Conservation (phyloP, 176 grass and related monocot genomes). For the Alloteropsis semialata region DNA sequence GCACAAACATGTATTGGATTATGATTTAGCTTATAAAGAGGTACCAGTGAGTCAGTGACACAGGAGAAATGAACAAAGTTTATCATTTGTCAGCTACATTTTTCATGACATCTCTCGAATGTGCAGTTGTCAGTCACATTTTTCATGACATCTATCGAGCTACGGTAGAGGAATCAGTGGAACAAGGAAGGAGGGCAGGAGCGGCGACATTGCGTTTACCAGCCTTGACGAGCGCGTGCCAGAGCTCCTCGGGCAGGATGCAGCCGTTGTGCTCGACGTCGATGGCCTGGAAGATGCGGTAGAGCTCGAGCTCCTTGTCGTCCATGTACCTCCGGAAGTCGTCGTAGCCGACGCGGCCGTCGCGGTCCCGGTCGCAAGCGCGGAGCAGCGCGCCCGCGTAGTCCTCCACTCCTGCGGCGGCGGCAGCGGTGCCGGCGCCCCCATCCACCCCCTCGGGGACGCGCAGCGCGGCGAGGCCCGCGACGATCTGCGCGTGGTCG, state of each 20-base stretch:
- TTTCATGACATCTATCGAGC: background rate
- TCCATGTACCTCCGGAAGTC: constrained; percentile 85
- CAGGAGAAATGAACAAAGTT: background rate
- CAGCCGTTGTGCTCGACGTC: constrained; percentile 95
- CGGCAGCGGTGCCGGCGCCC: no score
- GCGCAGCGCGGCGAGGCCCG: constrained; percentile 49
- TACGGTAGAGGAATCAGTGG: background rate
- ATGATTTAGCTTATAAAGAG: background rate
- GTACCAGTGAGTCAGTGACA: no score
- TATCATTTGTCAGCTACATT: background rate
- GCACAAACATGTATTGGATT: background rate
- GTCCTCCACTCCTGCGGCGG: no score
- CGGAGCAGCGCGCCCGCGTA: constrained; percentile 78
- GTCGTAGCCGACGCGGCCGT: constrained; percentile 69
- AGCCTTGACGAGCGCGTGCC: constrained; percentile 82
- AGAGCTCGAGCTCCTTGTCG: constrained; percentile 86
- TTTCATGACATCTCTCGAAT: background rate
- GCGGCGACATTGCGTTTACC: constrained; percentile 49
- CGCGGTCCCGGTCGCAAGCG: constrained; percentile 64
- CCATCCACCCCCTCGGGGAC: constrained; percentile 41
- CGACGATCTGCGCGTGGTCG: constrained; percentile 68
- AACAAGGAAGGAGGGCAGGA: background rate
- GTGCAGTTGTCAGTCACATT: background rate
- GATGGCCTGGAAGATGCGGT: constrained; percentile 87
- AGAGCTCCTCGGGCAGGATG: constrained; percentile 85